These are phyloP conservation scores for Penicillium sp. DNA, from an alignment of 2,329 filamentous ascomycete genomes.

Conservation along the genomic window DNA sequence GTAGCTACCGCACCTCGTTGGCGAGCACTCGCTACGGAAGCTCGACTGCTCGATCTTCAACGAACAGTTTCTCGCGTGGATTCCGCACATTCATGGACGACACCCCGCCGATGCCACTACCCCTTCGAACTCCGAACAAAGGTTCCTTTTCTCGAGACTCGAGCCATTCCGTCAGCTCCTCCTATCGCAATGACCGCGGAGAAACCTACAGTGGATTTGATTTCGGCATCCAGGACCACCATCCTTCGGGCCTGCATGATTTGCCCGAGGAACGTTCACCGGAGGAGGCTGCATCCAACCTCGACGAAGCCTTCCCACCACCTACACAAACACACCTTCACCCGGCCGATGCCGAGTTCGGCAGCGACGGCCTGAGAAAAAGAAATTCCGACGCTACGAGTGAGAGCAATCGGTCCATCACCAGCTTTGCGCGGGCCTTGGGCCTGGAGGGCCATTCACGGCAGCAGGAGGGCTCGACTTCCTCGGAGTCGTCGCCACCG, in stretches of 20 bases:
- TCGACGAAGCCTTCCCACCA: constrained; percentile 23
- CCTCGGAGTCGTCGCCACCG: constrained; percentile 57
- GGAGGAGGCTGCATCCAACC: constrained; percentile 11
- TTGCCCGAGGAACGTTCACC: constrained; percentile 17
- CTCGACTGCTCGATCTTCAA: constrained; percentile 37
- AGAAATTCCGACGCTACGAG: constrained; percentile 32
- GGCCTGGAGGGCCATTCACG: constrained; percentile 62
- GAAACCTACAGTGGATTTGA: constrained; percentile 31
- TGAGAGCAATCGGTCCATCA: constrained; percentile 35
- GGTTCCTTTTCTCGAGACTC: constrained; percentile 25
- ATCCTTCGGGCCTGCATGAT: constrained; percentile 22
- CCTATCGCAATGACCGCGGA: constrained; percentile 19
- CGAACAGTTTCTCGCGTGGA: constrained; percentile 31
- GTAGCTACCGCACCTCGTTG: constrained; percentile 42
- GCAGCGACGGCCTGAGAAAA: constrained; percentile 10
- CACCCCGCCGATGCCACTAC: constrained; percentile 33
- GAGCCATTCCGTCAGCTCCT: constrained; percentile 22
- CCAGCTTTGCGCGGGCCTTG: constrained; percentile 40
- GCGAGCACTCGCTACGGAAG: constrained; percentile 40
- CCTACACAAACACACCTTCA: constrained; percentile 21
- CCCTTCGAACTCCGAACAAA: constrained; percentile 23
- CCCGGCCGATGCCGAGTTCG: constrained; percentile 17
- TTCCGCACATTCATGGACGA: constrained; percentile 32
- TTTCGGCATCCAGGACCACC: constrained; percentile 24
- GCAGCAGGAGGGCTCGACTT: constrained; percentile 63